Percentiles rank a stretch among this genome's conserved stretches.
Evolutionary conservation across 352 stramenopile genomes (phyloP).

Genomic region (Phytophthora uliginosa): DNA sequence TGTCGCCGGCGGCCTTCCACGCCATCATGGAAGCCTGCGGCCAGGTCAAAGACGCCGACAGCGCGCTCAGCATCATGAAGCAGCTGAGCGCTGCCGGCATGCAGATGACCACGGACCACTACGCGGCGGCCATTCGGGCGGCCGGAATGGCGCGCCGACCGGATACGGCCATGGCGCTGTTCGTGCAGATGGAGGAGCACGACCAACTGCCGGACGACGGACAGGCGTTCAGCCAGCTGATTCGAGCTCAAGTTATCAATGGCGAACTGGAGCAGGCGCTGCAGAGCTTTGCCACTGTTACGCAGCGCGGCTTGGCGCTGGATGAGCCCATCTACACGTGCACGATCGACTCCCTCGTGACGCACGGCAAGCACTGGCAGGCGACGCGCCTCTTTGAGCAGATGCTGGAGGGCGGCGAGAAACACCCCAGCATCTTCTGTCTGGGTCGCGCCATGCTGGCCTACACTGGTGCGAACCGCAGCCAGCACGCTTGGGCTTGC

Average conservation of each 20-base stretch:
- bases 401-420: constrained; percentile 67
- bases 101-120: constrained; percentile 51
- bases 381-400: constrained; percentile 77
- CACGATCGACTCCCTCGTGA: constrained; percentile 78
- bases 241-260: constrained; percentile 85
- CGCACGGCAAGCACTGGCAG: constrained; percentile 69
- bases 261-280: constrained; percentile 69
- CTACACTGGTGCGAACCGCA: constrained; percentile 79
- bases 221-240: constrained; percentile 74
- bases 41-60: constrained; percentile 62
- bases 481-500: constrained; percentile 66
- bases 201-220: constrained; percentile 52
- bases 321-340: constrained; percentile 82
- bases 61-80: constrained; percentile 59
- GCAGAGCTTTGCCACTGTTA: constrained; percentile 74
- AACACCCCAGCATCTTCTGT: constrained; percentile 78
- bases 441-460: constrained; percentile 81
- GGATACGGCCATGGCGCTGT: constrained; percentile 65
- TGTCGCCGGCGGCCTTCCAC: constrained; percentile 80
- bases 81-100: constrained; percentile 40
- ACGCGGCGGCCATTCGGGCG: constrained; percentile 70
- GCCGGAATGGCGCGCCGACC: constrained; percentile 67
- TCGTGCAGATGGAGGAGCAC: constrained; percentile 75
- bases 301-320: constrained; percentile 60
- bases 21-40: constrained; percentile 81